Conservation (phyloP, 495 filamentous ascomycete species). For the Poronia punctata region DNA sequence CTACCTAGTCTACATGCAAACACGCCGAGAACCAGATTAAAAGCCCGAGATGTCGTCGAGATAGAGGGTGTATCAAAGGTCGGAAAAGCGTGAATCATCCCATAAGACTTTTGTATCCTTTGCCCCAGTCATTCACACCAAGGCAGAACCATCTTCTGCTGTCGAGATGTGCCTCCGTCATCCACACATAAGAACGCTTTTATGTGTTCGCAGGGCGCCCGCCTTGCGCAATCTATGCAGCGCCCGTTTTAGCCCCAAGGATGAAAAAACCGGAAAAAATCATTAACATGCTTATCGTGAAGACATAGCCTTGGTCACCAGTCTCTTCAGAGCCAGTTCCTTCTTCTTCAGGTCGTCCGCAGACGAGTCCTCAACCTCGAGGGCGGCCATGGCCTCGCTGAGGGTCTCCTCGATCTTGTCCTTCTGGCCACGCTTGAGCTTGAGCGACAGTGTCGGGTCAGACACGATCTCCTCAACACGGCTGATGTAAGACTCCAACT, state of each 20-base stretch:
- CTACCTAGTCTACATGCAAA: slow-evolving; percentile 43
- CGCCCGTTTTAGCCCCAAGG: slow-evolving; percentile 28
- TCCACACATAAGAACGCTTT: slow-evolving; percentile 13
- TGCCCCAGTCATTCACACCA: slow-evolving; percentile 19
- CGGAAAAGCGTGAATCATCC: slow-evolving; percentile 29
- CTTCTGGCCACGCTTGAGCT: slow-evolving; percentile 97
- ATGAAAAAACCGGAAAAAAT: slow-evolving; percentile 24
- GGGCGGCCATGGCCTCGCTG: slow-evolving; percentile 44
- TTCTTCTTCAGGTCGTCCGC: slow-evolving; percentile 99
- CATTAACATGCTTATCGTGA: slow-evolving; percentile 57
- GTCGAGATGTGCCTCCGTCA: slow-evolving; percentile 24
- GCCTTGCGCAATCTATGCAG: slow-evolving; percentile 19
- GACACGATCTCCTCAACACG: slow-evolving; percentile 98
- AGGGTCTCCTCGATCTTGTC: slow-evolving; percentile 95
- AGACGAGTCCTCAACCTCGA: slow-evolving; percentile 56
- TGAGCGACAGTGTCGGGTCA: slow-evolving; percentile 90
- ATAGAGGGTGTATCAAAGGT: slow-evolving; percentile 24
- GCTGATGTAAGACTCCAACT: slow-evolving; percentile 98
- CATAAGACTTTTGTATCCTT: slow-evolving; percentile 27
- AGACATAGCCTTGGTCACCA: slow-evolving; percentile 95
- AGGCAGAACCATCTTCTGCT: slow-evolving; percentile 21
- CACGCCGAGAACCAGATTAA: slow-evolving; percentile 32
- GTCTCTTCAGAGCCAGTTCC: slow-evolving; percentile 94
- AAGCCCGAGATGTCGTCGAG: slow-evolving; percentile 21
- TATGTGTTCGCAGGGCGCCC: slow-evolving; percentile 11